Percentiles rank a stretch among this genome's conserved stretches.
Conservation (phyloP, 1,284 basidiomycete species). For the Calocybe gambosa region DNA sequence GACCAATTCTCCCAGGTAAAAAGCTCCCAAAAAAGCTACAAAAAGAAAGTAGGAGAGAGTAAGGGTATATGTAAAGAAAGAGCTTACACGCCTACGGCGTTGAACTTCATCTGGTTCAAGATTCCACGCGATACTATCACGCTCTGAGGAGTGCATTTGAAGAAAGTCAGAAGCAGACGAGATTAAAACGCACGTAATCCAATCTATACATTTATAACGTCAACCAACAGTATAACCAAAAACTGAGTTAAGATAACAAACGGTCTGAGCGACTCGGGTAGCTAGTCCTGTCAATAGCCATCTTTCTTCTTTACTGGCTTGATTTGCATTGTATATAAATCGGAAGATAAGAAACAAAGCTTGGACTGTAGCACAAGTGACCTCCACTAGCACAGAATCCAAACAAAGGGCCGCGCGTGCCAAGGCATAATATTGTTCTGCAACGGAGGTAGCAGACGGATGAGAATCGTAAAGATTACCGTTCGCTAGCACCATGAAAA, state of each 20-base stretch:
- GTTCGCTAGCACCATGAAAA: conserved; percentile 42
- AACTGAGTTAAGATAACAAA: conserved; percentile 22
- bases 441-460: conserved; percentile 21
- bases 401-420: conserved; percentile 41
- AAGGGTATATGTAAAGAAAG: background rate
- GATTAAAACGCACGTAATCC: conserved; percentile 39
- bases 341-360: conserved; percentile 41
- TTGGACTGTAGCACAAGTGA: conserved; percentile 40
- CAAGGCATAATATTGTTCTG: conserved; percentile 38
- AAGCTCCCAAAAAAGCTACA: conserved; percentile 49
- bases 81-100: conserved; percentile 35
- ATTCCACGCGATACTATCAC: conserved; percentile 47
- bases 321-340: conserved; percentile 39
- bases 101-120: conserved; percentile 43
- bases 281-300: conserved; percentile 44
- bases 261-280: conserved; percentile 37
- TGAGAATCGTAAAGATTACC: conserved; percentile 36
- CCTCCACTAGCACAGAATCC: conserved; percentile 37
- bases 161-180: background rate
- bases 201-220: conserved; percentile 28
- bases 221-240: background rate
- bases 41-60: conserved; percentile 1
- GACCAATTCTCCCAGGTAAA: conserved; percentile 45
- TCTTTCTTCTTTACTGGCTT: conserved; percentile 36
- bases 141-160: conserved; percentile 30